Conservation (phyloP, 1,284 basidiomycete genomes). For the Termitomyces sp. region DNA sequence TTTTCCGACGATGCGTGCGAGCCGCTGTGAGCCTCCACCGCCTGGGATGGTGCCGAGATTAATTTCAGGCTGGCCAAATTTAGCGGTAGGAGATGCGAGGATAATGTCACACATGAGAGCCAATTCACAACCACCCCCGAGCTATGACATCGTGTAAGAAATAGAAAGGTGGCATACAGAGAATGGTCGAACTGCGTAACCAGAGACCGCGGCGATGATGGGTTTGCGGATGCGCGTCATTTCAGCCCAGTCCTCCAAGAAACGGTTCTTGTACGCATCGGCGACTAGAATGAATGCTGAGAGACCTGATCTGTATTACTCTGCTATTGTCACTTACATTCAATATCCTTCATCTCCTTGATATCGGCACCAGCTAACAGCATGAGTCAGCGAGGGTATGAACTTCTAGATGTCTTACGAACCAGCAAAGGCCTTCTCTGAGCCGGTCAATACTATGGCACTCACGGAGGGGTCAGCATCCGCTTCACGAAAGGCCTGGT, state of each 20-base stretch:
- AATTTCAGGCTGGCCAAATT: slow-evolving; percentile 97
- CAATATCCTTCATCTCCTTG: slow-evolving; percentile 91
- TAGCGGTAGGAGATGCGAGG: slow-evolving; percentile 88
- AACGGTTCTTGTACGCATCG: slow-evolving; percentile 86
- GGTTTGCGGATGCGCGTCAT: slow-evolving; percentile 83
- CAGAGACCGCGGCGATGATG: slow-evolving; percentile 93
- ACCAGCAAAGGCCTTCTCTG: slow-evolving; percentile 92
- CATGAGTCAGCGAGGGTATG: background rate
- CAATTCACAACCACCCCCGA: slow-evolving; percentile 95
- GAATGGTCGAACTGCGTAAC: slow-evolving; percentile 76
- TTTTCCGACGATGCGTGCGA: slow-evolving; percentile 87
- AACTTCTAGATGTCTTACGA: slow-evolving; percentile 15
- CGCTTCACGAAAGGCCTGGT: slow-evolving; percentile 67
- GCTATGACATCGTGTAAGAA: slow-evolving; percentile 37
- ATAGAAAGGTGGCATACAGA: background rate
- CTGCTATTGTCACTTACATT: slow-evolving; percentile 55
- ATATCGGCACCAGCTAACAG: slow-evolving; percentile 81
- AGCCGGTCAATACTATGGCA: slow-evolving; percentile 92
- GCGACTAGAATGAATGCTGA: slow-evolving; percentile 45
- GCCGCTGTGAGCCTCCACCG: slow-evolving; percentile 79
- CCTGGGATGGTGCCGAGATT: slow-evolving; percentile 96
- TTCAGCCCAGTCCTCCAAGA: slow-evolving; percentile 84
- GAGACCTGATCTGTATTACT: background rate
- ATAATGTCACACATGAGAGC: slow-evolving; percentile 98
- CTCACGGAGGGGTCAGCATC: slow-evolving; percentile 71